Evolutionary conservation across 1,139 yeast species (phyloP).

Genomic region (Saccharomyces pastorianus): DNA sequence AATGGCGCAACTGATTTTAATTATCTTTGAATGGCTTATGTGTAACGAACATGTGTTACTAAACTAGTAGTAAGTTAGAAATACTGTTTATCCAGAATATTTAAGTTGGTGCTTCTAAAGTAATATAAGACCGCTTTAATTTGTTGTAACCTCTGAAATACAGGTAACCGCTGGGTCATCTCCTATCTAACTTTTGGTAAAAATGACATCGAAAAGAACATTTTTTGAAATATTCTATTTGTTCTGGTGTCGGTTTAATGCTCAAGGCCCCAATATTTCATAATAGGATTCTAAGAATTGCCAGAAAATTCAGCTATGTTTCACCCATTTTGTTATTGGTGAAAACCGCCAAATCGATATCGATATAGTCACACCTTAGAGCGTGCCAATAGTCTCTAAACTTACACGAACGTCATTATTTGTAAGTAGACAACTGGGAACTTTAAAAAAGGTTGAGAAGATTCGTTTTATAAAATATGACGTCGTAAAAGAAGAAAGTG

Average conservation of each 20-base stretch:
- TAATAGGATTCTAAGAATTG: too few species aligned
- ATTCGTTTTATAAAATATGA: background rate
- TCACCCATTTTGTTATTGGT: background rate
- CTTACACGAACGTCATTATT: background rate
- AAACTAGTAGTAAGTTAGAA: background rate
- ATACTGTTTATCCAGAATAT: background rate
- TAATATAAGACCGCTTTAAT: background rate
- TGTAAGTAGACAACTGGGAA: background rate
- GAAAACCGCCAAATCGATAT: background rate
- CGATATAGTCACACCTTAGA: background rate
- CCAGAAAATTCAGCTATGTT: too few species aligned
- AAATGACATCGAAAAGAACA: too few species aligned
- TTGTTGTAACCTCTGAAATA: background rate
- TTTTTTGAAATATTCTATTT: too few species aligned
- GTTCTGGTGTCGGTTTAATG: too few species aligned
- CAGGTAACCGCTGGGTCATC: too few species aligned
- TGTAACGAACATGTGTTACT: too few species aligned
- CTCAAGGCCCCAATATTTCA: too few species aligned
- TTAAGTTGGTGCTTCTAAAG: background rate
- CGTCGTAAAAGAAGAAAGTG: background rate
- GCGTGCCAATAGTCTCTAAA: background rate
- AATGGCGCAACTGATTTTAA: background rate
- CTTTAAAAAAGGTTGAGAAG: background rate
- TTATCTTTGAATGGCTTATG: too few species aligned
- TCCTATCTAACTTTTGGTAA: too few species aligned